Evolutionary conservation across 352 stramenopile species (phyloP), one percentile per base, ranked within the genome.

Genomic region (Phytophthora sansomeana): DNA sequence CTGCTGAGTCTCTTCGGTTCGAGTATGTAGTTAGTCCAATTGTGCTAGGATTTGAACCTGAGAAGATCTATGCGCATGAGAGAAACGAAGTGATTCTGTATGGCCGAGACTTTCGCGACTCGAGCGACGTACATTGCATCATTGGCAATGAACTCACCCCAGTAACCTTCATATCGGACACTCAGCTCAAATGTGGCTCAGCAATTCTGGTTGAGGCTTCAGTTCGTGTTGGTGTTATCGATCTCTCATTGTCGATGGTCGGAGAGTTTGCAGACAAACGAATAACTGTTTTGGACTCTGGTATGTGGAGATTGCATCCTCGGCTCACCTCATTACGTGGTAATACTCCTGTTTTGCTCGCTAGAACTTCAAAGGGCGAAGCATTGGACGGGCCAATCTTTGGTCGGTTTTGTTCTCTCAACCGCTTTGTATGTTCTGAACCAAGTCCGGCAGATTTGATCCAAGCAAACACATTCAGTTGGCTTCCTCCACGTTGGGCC

Each of bases 21-120:
- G 63, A 88, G 41, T 85, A 81, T 38, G 52, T 86, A 13, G 50
- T 60, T 5, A 67, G 44, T 5, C 81, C 78, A 2, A 46, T 63
- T 1, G 9, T 90, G 11, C 60, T 83, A 17, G 61, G 36, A 1
- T 80, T 90, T 38, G 35, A 74, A 7, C 75, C 75, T 9, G 49
- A 11, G 1, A 26, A 44, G 28, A 49, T 78, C 0, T 60, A 69
- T 10, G 35, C 21, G 21, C 46, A 32, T 16, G 48, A 67, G 3
- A 43, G 42, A 2, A 17, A 35, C 6, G 48, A 52, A 14, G 3
- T 85, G 5, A 42, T 66, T 19, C 26, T 86, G 2, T 32, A 63
- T 35, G 75, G 78, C 11, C 62, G 63, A 21, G 57, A 79, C 49
- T 86, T 86, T 14, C 56, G 47, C 6, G 82, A 86, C 42, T 80